Base-by-base conservation (phyloP, 2,329 filamentous ascomycete species). In the Fusarium cyanostomum region DNA sequence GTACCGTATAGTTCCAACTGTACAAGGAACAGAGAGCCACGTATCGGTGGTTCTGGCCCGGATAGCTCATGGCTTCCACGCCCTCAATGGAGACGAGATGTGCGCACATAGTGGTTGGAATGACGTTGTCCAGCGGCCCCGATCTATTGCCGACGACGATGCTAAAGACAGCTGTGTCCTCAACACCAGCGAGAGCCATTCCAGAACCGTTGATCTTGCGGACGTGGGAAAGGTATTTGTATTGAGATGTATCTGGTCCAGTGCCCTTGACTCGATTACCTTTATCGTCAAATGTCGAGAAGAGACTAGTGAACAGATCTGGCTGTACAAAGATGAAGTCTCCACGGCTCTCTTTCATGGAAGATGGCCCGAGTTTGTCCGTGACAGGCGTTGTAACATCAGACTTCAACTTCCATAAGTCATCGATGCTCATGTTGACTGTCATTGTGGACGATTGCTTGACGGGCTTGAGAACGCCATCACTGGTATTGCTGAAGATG, bases 61-160 rank as follows among this genome's bases (percentile, higher is more conserved):
- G 67, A n/a, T 58, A 71, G 0, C n/a, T 39, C 59, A 75, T 74
- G 5, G 54, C 44, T 38, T 76, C 74, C 1, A 79, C 56, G 3
- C 71, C 69, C 48, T 80, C 76, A 7, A 81, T 70, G 0, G 72
- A 75, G 3, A 81, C 68, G 0, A 81, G 70, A 58, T 81, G 79
- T 0, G 68, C 77, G 3, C 60, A 53, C n/a, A 77, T 62, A 1
- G 71, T 60, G 1, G 67, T 65, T 1, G 77, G 72, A 9, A 53
- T 11, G 3, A 18, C 27, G 13, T 62, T 72, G 13, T 72, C 58
- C 1, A 76, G 44, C 0, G 73, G 72, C 0, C 79, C 80, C 1
- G 70, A 67, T 6, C 79, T 72, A 34, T 70, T 58, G 3, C 69
- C 68, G 1, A 81, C 55, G 2, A 81, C 72, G 15, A 81, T 69